phyloP scores from a whole-genome alignment of 2,329 filamentous ascomycete species.

The Coniella lustricola region DNA sequence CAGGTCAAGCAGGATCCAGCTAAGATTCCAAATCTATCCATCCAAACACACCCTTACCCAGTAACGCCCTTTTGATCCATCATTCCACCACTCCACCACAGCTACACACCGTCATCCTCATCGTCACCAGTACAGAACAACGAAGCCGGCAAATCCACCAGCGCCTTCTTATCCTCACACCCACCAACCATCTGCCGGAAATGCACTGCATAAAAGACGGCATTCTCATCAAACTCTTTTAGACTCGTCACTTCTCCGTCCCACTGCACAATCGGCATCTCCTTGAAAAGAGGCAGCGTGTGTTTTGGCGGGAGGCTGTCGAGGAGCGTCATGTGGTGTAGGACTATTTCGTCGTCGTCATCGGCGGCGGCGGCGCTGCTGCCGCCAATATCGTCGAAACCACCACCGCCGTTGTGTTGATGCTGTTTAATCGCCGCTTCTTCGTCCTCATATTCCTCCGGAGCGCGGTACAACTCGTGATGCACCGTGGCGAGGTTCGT shows the following conservation, averaged over 20 bases:
- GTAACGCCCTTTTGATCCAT: too few species aligned
- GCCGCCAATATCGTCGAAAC: too few species aligned
- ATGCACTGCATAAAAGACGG: constrained; percentile 43
- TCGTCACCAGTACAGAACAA: constrained; percentile 55
- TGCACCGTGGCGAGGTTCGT: constrained; percentile 65
- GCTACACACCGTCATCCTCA: background rate
- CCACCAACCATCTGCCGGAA: constrained; percentile 64
- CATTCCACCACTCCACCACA: too few species aligned
- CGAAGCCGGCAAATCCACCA: constrained; percentile 34
- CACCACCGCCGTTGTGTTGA: too few species aligned
- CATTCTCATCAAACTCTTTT: constrained; percentile 34
- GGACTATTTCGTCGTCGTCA: constrained; percentile 21
- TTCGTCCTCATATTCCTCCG: constrained; percentile 56
- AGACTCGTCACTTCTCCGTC: constrained; percentile 45
- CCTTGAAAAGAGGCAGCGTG: constrained; percentile 34
- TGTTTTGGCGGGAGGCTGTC: constrained; percentile 40
- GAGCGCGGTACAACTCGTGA: constrained; percentile 62
- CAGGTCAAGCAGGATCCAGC: too few species aligned
- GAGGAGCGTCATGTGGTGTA: constrained; percentile 33
- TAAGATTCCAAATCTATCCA: too few species aligned
- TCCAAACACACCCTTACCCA: too few species aligned
- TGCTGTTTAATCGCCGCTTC: constrained; percentile 14
- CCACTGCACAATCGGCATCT: constrained; percentile 57
- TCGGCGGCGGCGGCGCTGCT: too few species aligned
- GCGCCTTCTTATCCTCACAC: constrained; percentile 35